A percentile compares a stretch with the other conserved stretches of the same genome.
Conservation (phyloP, 345 rosid genomes). For the Nephelium lappaceum region DNA sequence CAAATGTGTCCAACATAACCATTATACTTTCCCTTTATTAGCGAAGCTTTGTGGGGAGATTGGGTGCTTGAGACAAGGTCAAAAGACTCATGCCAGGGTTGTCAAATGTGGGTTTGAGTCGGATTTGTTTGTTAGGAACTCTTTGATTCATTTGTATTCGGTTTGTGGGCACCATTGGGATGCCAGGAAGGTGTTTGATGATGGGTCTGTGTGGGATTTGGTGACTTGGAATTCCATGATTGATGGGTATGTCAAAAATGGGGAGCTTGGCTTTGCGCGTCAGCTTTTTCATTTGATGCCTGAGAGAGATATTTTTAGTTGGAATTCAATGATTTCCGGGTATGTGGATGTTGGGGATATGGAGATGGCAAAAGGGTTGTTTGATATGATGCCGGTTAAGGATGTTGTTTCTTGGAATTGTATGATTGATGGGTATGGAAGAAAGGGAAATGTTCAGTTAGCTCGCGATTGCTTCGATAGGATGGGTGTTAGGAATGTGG, state of each 20-base stretch:
- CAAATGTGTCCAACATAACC: conserved; percentile 46
- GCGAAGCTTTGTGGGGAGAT: conserved; percentile 48
- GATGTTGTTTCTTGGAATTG: conserved; percentile 65
- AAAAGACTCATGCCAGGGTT: conserved; percentile 37
- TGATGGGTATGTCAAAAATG: conserved; percentile 49
- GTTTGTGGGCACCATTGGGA: conserved; percentile 37
- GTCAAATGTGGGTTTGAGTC: conserved; percentile 41
- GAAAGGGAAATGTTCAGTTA: conserved; percentile 35
- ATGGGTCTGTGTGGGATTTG: conserved; percentile 43
- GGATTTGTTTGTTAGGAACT: conserved; percentile 51
- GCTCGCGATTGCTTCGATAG: conserved; percentile 46
- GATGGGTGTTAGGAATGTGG: conserved; percentile 54
- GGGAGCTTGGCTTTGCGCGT: conserved; percentile 45
- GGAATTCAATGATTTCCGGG: conserved; percentile 73
- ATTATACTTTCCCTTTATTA: conserved; percentile 60
- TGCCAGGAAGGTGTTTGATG: conserved; percentile 48
- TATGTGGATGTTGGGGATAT: conserved; percentile 41
- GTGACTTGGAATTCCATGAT: conserved; percentile 60
- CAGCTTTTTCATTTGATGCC: conserved; percentile 54
- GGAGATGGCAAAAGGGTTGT: conserved; percentile 46
- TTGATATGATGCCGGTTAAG: conserved; percentile 45
- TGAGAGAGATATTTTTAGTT: conserved; percentile 52
- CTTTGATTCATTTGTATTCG: conserved; percentile 47
- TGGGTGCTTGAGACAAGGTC: conserved; percentile 47
- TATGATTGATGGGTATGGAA: conserved; percentile 60